Evolutionary conservation across 2,329 filamentous ascomycete species (phyloP).

Genomic region (Amphichorda felina): DNA sequence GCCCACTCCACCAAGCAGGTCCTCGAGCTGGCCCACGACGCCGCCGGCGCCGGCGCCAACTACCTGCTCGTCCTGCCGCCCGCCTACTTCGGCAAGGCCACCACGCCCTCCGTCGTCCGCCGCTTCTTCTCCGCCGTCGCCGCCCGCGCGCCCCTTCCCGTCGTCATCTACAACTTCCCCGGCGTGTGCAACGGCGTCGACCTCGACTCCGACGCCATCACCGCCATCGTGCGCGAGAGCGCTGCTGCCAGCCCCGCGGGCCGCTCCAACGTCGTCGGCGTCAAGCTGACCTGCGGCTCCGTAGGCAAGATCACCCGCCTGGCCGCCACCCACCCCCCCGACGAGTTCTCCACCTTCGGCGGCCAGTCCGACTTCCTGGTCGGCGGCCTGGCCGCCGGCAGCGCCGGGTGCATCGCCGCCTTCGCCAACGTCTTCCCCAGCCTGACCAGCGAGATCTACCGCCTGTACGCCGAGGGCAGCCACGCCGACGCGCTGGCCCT

Average conservation of each 20-base stretch:
- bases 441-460: slow-evolving; percentile 44
- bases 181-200: slow-evolving; percentile 57
- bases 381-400: slow-evolving; percentile 45
- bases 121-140: slow-evolving; percentile 49
- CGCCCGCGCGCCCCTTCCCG: slow-evolving; percentile 35
- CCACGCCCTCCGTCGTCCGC: slow-evolving; percentile 42
- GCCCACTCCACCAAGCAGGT: slow-evolving; percentile 54
- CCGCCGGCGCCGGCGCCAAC: slow-evolving; percentile 46
- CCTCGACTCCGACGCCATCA: slow-evolving; percentile 51
- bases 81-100: slow-evolving; percentile 54
- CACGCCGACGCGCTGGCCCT: slow-evolving; percentile 44
- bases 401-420: slow-evolving; percentile 48
- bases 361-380: slow-evolving; percentile 65
- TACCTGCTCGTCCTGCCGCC: slow-evolving; percentile 50
- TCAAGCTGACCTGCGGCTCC: slow-evolving; percentile 53
- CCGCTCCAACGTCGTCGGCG: slow-evolving; percentile 42
- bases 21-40: slow-evolving; percentile 46
- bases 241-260: slow-evolving; percentile 20
- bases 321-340: slow-evolving; percentile 17
- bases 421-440: slow-evolving; percentile 51
- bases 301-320: slow-evolving; percentile 49
- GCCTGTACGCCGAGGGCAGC: slow-evolving; percentile 47
- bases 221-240: slow-evolving; percentile 52
- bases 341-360: slow-evolving; percentile 41
- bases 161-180: slow-evolving; percentile 60